Percentiles rank a stretch among this genome's conserved stretches.
Evolutionary conservation across 805 yeast species (phyloP).

Genomic region (Yamadazyma sp.): DNA sequence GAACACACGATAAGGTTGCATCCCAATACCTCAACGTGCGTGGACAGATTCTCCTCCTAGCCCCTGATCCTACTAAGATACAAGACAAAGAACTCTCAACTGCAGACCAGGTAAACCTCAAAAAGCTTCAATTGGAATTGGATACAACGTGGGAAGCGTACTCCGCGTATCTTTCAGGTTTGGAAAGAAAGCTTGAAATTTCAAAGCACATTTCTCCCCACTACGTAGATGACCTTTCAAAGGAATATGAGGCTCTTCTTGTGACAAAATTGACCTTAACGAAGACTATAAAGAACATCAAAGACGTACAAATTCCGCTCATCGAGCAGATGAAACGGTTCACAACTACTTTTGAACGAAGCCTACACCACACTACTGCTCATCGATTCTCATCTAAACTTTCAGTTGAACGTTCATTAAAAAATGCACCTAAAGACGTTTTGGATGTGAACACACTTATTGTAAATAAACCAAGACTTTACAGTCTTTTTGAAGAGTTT

Average conservation of each 20-base stretch:
- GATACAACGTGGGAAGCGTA: constrained; percentile 28
- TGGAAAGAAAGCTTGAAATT: constrained; percentile 21
- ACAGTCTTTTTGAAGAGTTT: constrained; percentile 11
- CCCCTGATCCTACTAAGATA: background rate
- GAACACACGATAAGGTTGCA: constrained; percentile 33
- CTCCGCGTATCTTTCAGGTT: constrained; percentile 23
- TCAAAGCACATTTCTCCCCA: constrained; percentile 14
- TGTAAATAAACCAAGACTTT: constrained; percentile 14
- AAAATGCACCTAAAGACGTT: background rate
- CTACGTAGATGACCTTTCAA: constrained; percentile 21
- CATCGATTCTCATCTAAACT: constrained; percentile 8
- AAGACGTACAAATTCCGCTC: constrained; percentile 33
- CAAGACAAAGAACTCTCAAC: constrained; percentile 1
- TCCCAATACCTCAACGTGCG: constrained; percentile 33
- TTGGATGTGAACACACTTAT: constrained; percentile 9
- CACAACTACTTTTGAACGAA: constrained; percentile 22
- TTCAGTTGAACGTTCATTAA: constrained; percentile 2
- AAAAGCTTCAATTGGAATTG: constrained; percentile 28
- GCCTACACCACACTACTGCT: constrained; percentile 17
- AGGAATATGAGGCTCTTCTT: constrained; percentile 21
- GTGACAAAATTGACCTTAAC: constrained; percentile 14
- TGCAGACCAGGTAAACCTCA: constrained; percentile 14
- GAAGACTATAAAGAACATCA: constrained; percentile 24
- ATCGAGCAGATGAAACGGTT: constrained; percentile 33
- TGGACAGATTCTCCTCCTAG: constrained; percentile 27